Base-by-base conservation (phyloP, 1,284 basidiomycete genomes). In the Ceratobasidium sp. region DNA sequence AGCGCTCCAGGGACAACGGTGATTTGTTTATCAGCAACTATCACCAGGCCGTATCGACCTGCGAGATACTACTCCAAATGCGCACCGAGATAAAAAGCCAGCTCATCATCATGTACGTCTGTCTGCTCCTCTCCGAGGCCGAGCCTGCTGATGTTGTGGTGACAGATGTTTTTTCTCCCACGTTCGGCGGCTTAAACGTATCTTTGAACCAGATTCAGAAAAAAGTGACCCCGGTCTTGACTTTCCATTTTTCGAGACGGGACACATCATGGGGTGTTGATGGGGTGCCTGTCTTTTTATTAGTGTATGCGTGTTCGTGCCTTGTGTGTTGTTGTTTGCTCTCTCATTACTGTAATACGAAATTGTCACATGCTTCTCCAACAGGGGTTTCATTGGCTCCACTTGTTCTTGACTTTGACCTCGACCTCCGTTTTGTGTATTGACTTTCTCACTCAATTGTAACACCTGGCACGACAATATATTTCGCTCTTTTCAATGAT, bases 11-110 rank as follows among this genome's bases (percentile, higher is more conserved):
- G 38, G 88, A 91, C 77, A 82, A 87, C 26, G 92, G 92, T 38
- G 91, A 92, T 80, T 93, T 94, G 92, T 93, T 93, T 80, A 86
- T 91, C 52, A 85, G 88, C 63, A 94, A 92, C 26, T 87, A 91
- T 59, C 82, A 83, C 43, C 88, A 90, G 80, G 91, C 92, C 11
- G 83, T 94, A 74, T 85, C 83, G 77, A 88, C 90, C 49, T 94
- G 92, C 81, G 86, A 89, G 79, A 89, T 92, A 23, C 83, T 93
- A 76, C 83, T 93, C 46, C 85, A 85, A 77, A 84, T 93, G 75
- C 85, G 86, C 76, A 85, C 93, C 75, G 89, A 92, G 49, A 85
- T 93, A 78, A 88, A 89, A 81, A 93, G 93, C 91, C 92, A 93
- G 81, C 91, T 93, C 79, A 90, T 93, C 77, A 83, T 91, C 69